Conservation (phyloP, 345 rosid genomes). For the Streptanthus diversifolius region DNA sequence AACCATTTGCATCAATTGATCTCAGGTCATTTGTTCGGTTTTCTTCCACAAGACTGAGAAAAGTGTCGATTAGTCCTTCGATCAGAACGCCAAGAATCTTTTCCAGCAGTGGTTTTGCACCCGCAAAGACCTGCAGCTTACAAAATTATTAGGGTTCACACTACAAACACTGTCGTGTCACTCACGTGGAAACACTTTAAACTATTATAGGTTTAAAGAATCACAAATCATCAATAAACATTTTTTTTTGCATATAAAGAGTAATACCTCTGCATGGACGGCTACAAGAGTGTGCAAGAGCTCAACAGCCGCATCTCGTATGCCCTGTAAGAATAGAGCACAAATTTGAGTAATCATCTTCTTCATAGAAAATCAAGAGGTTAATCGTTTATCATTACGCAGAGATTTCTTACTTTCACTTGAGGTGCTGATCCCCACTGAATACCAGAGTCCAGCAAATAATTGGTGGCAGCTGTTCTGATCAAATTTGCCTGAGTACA, state of each 20-base stretch:
- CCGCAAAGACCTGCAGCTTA: constrained; percentile 72
- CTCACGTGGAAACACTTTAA: neutral
- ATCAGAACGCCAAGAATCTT: constrained; percentile 90
- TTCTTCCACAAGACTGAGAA: constrained; percentile 77
- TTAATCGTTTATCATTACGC: neutral
- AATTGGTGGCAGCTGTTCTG: constrained; percentile 76
- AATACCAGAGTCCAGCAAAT: constrained; percentile 80
- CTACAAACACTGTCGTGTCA: neutral
- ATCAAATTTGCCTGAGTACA: constrained; percentile 74
- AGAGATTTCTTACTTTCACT: constrained; percentile 62
- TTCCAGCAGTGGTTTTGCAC: constrained; percentile 90
- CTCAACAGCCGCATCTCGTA: constrained; percentile 92
- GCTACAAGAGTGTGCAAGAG: constrained; percentile 86
- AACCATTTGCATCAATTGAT: constrained; percentile 85
- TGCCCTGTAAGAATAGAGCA: constrained; percentile 55
- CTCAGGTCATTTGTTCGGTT: constrained; percentile 58
- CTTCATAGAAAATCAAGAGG: neutral
- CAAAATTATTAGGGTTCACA: neutral
- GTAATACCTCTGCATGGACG: constrained; percentile 82
- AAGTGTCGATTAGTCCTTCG: constrained; percentile 93
- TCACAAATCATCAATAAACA: neutral
- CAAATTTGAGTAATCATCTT: neutral
- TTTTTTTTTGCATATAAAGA: neutral
- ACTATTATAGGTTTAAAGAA: neutral
- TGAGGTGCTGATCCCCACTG: constrained; percentile 95